These are phyloP conservation scores for Musa beccarii DNA, from an alignment of 176 grass and related monocot genomes.

Conservation along the genomic window DNA sequence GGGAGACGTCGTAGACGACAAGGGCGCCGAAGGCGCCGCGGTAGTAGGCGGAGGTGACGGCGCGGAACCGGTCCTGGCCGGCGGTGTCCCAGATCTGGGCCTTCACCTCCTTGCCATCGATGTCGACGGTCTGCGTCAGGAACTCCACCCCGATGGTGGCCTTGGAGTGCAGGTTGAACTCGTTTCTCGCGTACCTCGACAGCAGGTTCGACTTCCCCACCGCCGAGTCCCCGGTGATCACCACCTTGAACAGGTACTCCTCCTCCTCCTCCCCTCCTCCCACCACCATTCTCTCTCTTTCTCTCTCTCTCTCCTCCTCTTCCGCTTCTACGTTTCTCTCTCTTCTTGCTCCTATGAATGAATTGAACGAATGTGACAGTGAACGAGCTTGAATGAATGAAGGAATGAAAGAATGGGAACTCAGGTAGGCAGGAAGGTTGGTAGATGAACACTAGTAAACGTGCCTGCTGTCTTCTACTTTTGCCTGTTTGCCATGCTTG, in stretches of 20 bases:
- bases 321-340: neutral
- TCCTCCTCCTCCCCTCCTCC: neutral
- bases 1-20: slow-evolving; percentile 17
- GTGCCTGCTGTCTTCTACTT: neutral
- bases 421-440: neutral
- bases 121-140: slow-evolving; percentile 14
- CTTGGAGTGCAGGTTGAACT: slow-evolving; percentile 15
- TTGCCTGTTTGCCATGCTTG: neutral
- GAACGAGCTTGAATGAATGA: neutral
- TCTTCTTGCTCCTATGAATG: neutral
- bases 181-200: slow-evolving; percentile 11
- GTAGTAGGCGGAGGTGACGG: slow-evolving; percentile 20
- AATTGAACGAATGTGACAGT: neutral
- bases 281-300: neutral
- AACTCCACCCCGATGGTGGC: slow-evolving; percentile 18
- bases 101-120: slow-evolving; percentile 24
- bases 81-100: slow-evolving; percentile 53
- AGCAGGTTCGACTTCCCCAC: slow-evolving; percentile 18
- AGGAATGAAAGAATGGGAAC: neutral
- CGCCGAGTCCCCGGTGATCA: slow-evolving; percentile 18
- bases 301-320: neutral
- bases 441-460: neutral
- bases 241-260: slow-evolving; percentile 20
- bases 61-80: slow-evolving; percentile 31
- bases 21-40: slow-evolving; percentile 16